These are phyloP conservation scores for Tephrocybe sp. DNA, from an alignment of 768 basidiomycete species.

Conservation along the genomic window DNA sequence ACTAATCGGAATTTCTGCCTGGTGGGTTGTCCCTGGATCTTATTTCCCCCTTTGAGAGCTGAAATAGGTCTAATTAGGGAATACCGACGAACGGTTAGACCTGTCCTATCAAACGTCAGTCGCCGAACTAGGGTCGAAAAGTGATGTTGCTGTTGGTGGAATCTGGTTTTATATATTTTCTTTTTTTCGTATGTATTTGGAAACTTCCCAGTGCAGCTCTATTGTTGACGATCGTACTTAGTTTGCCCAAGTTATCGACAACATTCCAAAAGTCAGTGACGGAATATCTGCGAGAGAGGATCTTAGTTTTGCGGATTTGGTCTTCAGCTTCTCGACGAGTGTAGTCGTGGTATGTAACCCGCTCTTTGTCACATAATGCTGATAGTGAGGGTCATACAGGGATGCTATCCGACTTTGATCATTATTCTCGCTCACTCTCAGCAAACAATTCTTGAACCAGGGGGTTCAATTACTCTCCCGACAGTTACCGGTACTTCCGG, in stretches of 20 bases:
- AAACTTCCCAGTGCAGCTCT: not conserved
- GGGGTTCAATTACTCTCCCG: not conserved
- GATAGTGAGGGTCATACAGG: not conserved
- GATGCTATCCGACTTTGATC: slow-evolving; percentile 5
- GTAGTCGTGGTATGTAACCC: slow-evolving; percentile 5
- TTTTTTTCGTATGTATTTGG: slow-evolving; percentile 7
- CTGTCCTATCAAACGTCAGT: not conserved
- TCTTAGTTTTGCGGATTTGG: slow-evolving; percentile 8
- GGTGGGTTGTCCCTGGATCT: not conserved
- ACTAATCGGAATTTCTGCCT: slow-evolving; percentile 6
- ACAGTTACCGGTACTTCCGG: not conserved
- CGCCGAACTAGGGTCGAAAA: slow-evolving; percentile 1
- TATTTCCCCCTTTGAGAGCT: not conserved
- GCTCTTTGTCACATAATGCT: not conserved
- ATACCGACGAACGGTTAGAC: slow-evolving; percentile 1
- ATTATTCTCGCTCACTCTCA: slow-evolving; percentile 8
- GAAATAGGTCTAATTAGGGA: slow-evolving; percentile 3
- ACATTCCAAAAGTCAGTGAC: slow-evolving; percentile 1
- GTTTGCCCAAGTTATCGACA: slow-evolving; percentile 8
- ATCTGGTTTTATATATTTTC: slow-evolving; percentile 10
- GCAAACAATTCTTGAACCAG: slow-evolving; percentile 1
- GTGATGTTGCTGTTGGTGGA: slow-evolving; percentile 6
- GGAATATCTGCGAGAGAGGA: slow-evolving; percentile 1
- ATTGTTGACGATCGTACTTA: not conserved
- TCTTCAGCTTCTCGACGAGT: slow-evolving; percentile 4